These are phyloP conservation scores for Psilocybe mexicana DNA, from an alignment of 1,284 basidiomycete genomes.

Conservation along the genomic window DNA sequence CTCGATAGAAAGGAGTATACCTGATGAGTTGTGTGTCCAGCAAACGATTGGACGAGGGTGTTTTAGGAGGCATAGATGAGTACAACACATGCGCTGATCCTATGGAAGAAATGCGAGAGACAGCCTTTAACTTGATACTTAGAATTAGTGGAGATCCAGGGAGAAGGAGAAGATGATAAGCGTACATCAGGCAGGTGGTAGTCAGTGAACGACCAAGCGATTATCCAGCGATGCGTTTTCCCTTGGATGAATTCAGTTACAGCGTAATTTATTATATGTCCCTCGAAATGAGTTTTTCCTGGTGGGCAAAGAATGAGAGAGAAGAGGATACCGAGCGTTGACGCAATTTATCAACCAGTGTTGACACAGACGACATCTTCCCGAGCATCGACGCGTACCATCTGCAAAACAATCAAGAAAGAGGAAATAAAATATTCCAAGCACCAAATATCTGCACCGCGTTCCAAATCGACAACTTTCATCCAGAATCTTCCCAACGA, in stretches of 20 bases:
- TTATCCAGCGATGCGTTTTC: constrained; percentile 84
- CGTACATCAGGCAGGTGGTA: constrained; percentile 76
- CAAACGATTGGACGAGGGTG: constrained; percentile 39
- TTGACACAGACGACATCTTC: constrained; percentile 72
- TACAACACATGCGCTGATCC: constrained; percentile 36
- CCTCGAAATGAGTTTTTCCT: not conserved
- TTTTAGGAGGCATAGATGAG: constrained; percentile 57
- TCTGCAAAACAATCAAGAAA: constrained; percentile 35
- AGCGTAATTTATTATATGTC: constrained; percentile 74
- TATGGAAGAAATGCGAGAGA: constrained; percentile 53
- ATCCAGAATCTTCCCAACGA: constrained; percentile 76
- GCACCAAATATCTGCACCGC: constrained; percentile 50
- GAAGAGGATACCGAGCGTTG: constrained; percentile 45
- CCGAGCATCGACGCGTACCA: constrained; percentile 96
- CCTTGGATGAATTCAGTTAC: constrained; percentile 84
- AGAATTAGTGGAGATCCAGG: not conserved
- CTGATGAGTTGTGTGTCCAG: constrained; percentile 5
- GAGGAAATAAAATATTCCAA: not conserved
- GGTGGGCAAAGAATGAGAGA: not conserved
- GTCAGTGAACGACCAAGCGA: constrained; percentile 80
- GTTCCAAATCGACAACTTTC: constrained; percentile 60
- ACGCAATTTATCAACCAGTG: constrained; percentile 61
- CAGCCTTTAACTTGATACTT: constrained; percentile 31
- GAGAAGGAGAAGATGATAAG: constrained; percentile 9
- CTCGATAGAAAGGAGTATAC: constrained; percentile 25